A percentile compares a stretch with the other conserved stretches of the same genome.
Conservation (phyloP, 805 yeast genomes). For the Lachancea nothofagi region DNA sequence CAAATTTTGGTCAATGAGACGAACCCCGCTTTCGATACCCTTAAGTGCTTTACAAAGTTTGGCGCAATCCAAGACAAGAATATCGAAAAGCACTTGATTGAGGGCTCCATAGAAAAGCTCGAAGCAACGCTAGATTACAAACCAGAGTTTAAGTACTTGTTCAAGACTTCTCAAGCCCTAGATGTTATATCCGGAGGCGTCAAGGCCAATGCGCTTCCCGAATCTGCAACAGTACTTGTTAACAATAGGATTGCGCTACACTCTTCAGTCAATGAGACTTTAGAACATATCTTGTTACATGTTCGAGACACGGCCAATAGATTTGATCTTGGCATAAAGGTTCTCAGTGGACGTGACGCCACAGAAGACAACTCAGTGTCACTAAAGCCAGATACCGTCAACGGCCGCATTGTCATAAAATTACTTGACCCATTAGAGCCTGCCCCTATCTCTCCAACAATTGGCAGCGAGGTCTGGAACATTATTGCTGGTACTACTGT, state of each 20-base stretch:
- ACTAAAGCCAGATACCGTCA: constrained; percentile 9
- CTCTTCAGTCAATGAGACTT: constrained; percentile 37
- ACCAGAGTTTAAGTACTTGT: constrained; percentile 23
- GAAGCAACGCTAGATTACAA: constrained; percentile 33
- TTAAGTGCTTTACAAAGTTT: constrained; percentile 46
- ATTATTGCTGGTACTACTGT: constrained; percentile 55
- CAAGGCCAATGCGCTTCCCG: constrained; percentile 66
- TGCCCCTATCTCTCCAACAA: constrained; percentile 46
- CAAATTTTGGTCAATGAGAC: constrained; percentile 38
- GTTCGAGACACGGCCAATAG: constrained; percentile 13
- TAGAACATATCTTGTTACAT: constrained; percentile 28
- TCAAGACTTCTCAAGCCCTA: constrained; percentile 55
- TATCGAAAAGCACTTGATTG: neutral
- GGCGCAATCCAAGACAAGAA: constrained; percentile 35
- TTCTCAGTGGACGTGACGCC: constrained; percentile 9
- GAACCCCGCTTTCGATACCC: constrained; percentile 50
- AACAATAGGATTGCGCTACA: constrained; percentile 58
- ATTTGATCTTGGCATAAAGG: constrained; percentile 12
- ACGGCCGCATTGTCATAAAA: constrained; percentile 26
- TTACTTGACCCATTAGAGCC: constrained; percentile 37
- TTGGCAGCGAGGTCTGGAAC: constrained; percentile 43
- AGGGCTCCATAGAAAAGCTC: constrained; percentile 3
- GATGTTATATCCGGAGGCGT: constrained; percentile 61
- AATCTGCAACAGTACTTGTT: constrained; percentile 41
- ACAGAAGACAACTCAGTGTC: neutral